These are phyloP conservation scores for Nemania serpens DNA, from an alignment of 2,329 filamentous ascomycete genomes.

Conservation along the genomic window DNA sequence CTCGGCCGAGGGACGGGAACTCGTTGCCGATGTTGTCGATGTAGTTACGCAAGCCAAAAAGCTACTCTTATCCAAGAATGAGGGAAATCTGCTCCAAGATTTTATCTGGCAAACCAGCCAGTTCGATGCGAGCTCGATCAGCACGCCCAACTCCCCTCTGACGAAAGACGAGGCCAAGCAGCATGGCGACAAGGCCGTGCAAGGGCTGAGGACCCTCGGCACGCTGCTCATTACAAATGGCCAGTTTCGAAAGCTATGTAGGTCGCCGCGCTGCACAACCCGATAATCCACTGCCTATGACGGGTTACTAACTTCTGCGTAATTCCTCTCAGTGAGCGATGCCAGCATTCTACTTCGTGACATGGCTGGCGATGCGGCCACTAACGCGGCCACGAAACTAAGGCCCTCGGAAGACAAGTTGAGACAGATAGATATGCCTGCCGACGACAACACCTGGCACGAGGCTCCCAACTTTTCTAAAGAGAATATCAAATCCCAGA, in stretches of 20 bases:
- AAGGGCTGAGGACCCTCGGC: slow-evolving; percentile 86
- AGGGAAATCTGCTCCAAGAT: slow-evolving; percentile 91
- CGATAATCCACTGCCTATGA: not conserved
- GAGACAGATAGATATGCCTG: slow-evolving; percentile 77
- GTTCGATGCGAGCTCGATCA: slow-evolving; percentile 66
- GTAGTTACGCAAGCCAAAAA: slow-evolving; percentile 82
- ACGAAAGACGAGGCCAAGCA: slow-evolving; percentile 78
- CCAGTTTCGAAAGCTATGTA: slow-evolving; percentile 89
- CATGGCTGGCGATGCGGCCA: slow-evolving; percentile 87
- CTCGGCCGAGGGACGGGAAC: slow-evolving; percentile 77
- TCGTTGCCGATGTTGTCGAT: slow-evolving; percentile 76
- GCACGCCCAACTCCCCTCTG: slow-evolving; percentile 67
- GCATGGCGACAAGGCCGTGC: slow-evolving; percentile 80
- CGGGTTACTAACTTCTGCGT: not conserved
- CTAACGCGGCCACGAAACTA: slow-evolving; percentile 74
- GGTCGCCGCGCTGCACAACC: slow-evolving; percentile 43
- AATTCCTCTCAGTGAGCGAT: slow-evolving; percentile 65
- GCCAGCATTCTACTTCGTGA: slow-evolving; percentile 81
- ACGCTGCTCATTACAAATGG: slow-evolving; percentile 93
- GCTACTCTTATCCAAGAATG: slow-evolving; percentile 89
- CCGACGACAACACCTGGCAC: slow-evolving; percentile 92
- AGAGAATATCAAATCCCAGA: slow-evolving; percentile 69
- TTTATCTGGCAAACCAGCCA: slow-evolving; percentile 94
- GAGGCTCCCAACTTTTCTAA: slow-evolving; percentile 78
- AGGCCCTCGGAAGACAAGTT: slow-evolving; percentile 80